These are phyloP conservation scores for Aethionema arabicum DNA, from an alignment of 345 rosid genomes.

Conservation along the genomic window DNA sequence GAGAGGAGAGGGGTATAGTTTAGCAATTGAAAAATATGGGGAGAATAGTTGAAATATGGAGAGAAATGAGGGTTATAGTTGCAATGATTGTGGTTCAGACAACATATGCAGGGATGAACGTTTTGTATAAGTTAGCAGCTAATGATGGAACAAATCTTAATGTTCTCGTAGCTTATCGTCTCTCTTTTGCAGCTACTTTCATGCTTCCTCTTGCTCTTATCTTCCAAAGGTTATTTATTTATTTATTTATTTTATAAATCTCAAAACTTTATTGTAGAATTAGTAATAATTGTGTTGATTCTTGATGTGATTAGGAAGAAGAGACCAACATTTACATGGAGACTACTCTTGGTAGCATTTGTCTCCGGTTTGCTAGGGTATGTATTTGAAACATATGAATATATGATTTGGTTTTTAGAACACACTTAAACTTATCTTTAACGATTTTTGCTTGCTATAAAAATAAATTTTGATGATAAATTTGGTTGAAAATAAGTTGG, in stretches of 20 bases:
- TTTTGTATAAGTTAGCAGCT: conserved; percentile 41
- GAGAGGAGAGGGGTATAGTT: conserved; percentile 4
- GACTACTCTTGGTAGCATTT: conserved; percentile 42
- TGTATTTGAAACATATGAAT: too few relatives aligned
- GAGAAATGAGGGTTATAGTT: conserved; percentile 29
- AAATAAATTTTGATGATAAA: too few relatives aligned
- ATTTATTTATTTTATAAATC: not conserved
- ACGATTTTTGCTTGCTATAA: too few relatives aligned
- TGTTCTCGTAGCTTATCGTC: conserved; percentile 42
- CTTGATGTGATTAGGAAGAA: conserved; percentile 33
- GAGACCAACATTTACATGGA: conserved; percentile 52
- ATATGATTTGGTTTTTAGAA: too few relatives aligned
- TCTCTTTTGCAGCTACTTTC: conserved; percentile 36
- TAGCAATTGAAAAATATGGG: not conserved
- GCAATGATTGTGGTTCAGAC: conserved; percentile 41
- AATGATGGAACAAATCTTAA: conserved; percentile 37
- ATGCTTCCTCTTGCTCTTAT: conserved; percentile 42
- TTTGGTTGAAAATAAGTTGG: too few relatives aligned
- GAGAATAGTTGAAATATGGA: conserved; percentile 18
- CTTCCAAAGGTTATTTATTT: conserved; percentile 37
- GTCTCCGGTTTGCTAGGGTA: conserved; percentile 57
- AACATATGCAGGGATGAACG: conserved; percentile 35
- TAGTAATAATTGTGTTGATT: conserved; percentile 14
- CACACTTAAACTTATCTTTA: too few relatives aligned
- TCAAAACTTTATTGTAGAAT: not conserved